These are phyloP conservation scores for Ambrosiella beaveri DNA, from an alignment of 2,329 filamentous ascomycete genomes.

Conservation along the genomic window DNA sequence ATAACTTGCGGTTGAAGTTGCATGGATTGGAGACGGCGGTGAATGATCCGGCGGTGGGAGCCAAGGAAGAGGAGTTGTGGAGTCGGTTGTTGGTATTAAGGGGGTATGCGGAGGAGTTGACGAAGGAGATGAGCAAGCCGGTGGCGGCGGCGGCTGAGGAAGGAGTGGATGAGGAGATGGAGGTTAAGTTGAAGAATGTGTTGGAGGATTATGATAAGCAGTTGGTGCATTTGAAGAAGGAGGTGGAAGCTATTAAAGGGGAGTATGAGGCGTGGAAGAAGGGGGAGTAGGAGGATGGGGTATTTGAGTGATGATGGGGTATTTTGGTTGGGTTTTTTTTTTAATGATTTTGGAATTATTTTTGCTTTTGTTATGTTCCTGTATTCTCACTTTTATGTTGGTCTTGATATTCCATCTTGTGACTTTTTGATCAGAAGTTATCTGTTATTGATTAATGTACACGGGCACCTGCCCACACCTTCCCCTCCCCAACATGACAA, in stretches of 20 bases:
- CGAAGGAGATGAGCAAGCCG: slow-evolving; percentile 55
- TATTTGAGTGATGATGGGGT: background rate
- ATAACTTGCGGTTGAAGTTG: slow-evolving; percentile 58
- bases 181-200: slow-evolving; percentile 60
- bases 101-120: slow-evolving; percentile 54
- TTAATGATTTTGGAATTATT: background rate
- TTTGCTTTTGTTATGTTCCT: background rate
- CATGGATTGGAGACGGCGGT: slow-evolving; percentile 50
- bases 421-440: background rate
- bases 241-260: slow-evolving; percentile 44
- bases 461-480: background rate
- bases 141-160: slow-evolving; percentile 35
- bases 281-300: slow-evolving; percentile 15
- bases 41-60: slow-evolving; percentile 56
- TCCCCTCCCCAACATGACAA: background rate
- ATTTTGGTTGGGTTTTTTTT: background rate
- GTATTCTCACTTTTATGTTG: background rate
- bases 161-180: slow-evolving; percentile 49
- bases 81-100: slow-evolving; percentile 59
- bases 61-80: slow-evolving; percentile 72
- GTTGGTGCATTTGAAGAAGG: slow-evolving; percentile 56
- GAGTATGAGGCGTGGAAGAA: slow-evolving; percentile 40
- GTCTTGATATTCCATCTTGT: background rate
- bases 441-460: background rate
- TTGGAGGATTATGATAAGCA: slow-evolving; percentile 70